phyloP scores from a whole-genome alignment of 2,329 filamentous ascomycete species.

The Botryotinia calthae region DNA sequence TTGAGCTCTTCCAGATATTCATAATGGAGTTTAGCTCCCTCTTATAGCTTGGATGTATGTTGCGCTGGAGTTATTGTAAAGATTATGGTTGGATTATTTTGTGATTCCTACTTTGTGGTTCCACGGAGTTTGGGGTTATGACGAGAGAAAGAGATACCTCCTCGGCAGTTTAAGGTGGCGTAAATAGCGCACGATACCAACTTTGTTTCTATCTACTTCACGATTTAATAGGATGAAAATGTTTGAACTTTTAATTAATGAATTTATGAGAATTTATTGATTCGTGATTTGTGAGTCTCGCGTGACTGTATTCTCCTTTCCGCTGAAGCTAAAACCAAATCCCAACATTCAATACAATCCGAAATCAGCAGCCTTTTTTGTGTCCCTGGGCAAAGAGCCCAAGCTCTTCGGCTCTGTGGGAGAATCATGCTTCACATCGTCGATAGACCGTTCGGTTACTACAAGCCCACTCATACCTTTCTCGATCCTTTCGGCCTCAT shows the following conservation, averaged over 20 bases:
- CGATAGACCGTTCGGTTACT: background rate
- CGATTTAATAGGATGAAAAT: background rate
- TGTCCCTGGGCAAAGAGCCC: background rate
- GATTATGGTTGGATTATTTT: conserved; percentile 3
- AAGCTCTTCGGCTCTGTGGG: background rate
- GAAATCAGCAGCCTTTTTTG: background rate
- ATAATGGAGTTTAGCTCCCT: conserved; percentile 6
- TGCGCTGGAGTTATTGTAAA: background rate
- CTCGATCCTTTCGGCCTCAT: background rate
- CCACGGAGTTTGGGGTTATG: background rate
- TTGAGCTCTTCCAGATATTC: background rate
- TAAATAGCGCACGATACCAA: conserved; percentile 5
- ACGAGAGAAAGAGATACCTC: background rate
- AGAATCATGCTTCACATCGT: background rate
- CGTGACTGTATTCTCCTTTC: background rate
- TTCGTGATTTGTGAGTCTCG: background rate
- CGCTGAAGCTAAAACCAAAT: too few relatives aligned
- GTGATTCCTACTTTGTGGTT: background rate
- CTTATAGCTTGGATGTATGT: conserved; percentile 5
- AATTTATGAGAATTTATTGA: background rate
- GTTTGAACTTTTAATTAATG: background rate
- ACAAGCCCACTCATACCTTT: background rate
- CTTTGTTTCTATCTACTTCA: conserved; percentile 1
- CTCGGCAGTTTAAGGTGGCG: background rate
- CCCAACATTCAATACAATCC: background rate